A percentile compares a stretch with the other conserved stretches of the same genome.
phyloP scores from a whole-genome alignment of 2,329 filamentous ascomycete genomes.

The Arthrobotrys sinensis region DNA sequence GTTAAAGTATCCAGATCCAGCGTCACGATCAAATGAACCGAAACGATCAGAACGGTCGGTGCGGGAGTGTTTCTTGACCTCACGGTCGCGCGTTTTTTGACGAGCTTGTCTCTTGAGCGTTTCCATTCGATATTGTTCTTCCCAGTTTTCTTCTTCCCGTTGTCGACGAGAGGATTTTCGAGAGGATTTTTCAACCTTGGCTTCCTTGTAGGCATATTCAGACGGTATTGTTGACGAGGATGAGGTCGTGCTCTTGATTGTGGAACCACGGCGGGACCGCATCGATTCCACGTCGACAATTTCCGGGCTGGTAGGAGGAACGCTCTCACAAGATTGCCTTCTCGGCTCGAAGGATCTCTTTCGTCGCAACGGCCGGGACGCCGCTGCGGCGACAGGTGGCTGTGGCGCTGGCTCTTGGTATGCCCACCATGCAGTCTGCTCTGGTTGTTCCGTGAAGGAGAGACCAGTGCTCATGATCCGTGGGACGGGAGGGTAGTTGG shows the following conservation, averaged over 20 bases:
- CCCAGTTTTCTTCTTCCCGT: constrained; percentile 57
- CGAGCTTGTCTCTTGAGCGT: constrained; percentile 55
- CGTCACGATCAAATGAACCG: constrained; percentile 50
- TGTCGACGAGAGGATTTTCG: constrained; percentile 49
- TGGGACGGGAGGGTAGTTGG: constrained; percentile 55
- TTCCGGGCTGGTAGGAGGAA: constrained; percentile 38
- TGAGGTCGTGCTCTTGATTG: constrained; percentile 44
- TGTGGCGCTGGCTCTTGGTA: constrained; percentile 51
- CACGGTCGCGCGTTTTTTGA: constrained; percentile 55
- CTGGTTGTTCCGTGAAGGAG: constrained; percentile 51
- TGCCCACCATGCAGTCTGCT: constrained; percentile 55
- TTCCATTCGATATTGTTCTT: constrained; percentile 60
- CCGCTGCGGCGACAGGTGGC: constrained; percentile 30
- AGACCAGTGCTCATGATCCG: constrained; percentile 58
- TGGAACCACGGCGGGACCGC: constrained; percentile 56
- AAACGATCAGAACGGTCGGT: constrained; percentile 38
- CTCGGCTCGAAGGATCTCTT: constrained; percentile 55
- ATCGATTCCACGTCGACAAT: constrained; percentile 58
- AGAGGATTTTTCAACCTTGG: constrained; percentile 38
- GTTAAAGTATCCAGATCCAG: constrained; percentile 49
- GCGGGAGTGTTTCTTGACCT: constrained; percentile 53
- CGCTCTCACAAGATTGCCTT: constrained; percentile 41
- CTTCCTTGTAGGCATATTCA: constrained; percentile 40
- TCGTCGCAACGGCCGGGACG: constrained; percentile 47
- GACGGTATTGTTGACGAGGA: constrained; percentile 38